A percentile compares a stretch with the other conserved stretches of the same genome.
phyloP scores from a whole-genome alignment of 1,284 basidiomycete genomes.

The Ustilago bromivora region DNA sequence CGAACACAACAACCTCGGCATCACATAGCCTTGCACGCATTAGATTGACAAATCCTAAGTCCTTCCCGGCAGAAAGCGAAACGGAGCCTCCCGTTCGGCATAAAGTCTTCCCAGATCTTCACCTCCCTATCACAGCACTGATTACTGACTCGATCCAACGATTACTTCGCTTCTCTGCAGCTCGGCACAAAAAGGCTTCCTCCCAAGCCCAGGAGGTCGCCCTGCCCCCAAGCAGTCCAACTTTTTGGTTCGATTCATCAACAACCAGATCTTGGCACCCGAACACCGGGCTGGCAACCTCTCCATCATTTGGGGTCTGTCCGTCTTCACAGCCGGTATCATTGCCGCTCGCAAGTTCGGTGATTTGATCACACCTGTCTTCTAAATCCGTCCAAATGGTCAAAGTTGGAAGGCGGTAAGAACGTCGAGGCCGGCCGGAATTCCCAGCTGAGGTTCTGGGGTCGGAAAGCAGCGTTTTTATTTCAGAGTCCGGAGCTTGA shows the following conservation, averaged over 20 bases:
- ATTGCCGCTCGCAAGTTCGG: conserved; percentile 60
- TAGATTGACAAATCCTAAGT: neutral
- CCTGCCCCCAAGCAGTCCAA: conserved; percentile 34
- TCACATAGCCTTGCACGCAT: no score
- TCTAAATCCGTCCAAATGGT: conserved; percentile 29
- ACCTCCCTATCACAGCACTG: neutral
- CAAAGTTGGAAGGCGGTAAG: no score
- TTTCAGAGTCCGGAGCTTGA: no score
- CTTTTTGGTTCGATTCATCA: conserved; percentile 54
- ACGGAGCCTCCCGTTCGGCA: no score
- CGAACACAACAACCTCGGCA: no score
- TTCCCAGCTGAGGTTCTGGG: no score
- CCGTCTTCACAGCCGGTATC: conserved; percentile 61
- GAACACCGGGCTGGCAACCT: conserved; percentile 66
- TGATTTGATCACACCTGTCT: conserved; percentile 57
- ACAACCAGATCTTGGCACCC: conserved; percentile 58
- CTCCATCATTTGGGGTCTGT: conserved; percentile 59
- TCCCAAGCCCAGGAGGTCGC: conserved; percentile 19
- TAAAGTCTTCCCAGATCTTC: neutral
- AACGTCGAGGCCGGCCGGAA: no score
- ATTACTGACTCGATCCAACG: neutral
- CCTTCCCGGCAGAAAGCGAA: neutral
- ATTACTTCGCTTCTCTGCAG: conserved; percentile 2
- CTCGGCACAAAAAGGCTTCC: conserved; percentile 55
- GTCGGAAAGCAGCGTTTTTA: no score